These are phyloP conservation scores for Pulveroboletus sp. DNA, from an alignment of 1,284 basidiomycete species.

Conservation along the genomic window DNA sequence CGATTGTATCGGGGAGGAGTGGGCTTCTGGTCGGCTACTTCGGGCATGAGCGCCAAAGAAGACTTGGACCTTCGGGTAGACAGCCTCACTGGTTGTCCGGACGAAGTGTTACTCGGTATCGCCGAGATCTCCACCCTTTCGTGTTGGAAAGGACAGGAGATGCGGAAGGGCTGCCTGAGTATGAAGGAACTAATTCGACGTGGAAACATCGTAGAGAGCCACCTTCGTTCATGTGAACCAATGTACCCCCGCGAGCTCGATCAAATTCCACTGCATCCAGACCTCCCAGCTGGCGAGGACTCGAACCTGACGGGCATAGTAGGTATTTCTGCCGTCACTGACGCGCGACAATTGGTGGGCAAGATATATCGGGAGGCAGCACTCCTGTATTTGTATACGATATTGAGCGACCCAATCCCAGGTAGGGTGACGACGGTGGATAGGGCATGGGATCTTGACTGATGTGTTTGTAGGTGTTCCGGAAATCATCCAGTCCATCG, in stretches of 20 bases:
- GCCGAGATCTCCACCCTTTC: slow-evolving; percentile 74
- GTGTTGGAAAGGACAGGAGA: slow-evolving; percentile 70
- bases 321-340: slow-evolving; percentile 37
- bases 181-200: slow-evolving; percentile 67
- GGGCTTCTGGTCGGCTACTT: slow-evolving; percentile 39
- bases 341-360: slow-evolving; percentile 50
- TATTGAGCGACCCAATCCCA: slow-evolving; percentile 66
- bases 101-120: slow-evolving; percentile 71
- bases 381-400: slow-evolving; percentile 67
- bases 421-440: slow-evolving; percentile 42
- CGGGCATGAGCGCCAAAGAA: slow-evolving; percentile 31
- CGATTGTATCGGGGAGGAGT: slow-evolving; percentile 49
- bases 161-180: slow-evolving; percentile 62
- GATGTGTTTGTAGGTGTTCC: slow-evolving; percentile 56
- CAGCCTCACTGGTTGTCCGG: slow-evolving; percentile 69
- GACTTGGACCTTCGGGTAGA: slow-evolving; percentile 57
- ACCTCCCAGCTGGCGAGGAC: slow-evolving; percentile 38
- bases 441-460: slow-evolving; percentile 13
- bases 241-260: slow-evolving; percentile 34
- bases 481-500: slow-evolving; percentile 63
- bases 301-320: slow-evolving; percentile 26
- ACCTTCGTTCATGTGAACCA: slow-evolving; percentile 46
- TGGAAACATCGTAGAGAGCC: slow-evolving; percentile 65
- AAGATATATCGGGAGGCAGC: slow-evolving; percentile 70
- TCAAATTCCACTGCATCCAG: slow-evolving; percentile 42